Base-by-base conservation (phyloP, 176 grass and related monocot species). In the Oryza longistaminata region DNA sequence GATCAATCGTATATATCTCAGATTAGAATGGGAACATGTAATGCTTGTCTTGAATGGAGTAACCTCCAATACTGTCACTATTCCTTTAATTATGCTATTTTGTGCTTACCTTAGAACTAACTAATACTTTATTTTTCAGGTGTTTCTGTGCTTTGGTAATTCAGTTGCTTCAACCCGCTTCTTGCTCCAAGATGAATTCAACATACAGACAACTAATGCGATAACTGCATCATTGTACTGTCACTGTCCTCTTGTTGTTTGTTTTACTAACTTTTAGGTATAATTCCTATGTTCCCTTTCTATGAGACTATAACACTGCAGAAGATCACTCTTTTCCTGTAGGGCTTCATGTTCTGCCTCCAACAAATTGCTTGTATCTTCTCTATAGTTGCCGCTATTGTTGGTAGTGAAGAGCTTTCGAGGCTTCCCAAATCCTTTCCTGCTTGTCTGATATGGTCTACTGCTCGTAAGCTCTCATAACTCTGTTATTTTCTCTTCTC, bases 111-210 rank as follows among this genome's bases (percentile, higher is more conserved):
- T 66, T 73, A 14, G 37, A 39, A 40, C 39, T 40, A 52, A 88
- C 17, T 9, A 27, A 22, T 49, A 48, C 74, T 31, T 62, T 88
- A 5, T 85, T 76, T 73, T 94, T 87, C 86, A 99, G 96, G 96
- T 94, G 74, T 86, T 90, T 34, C 89, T 90, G 44, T 99, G 96
- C 86, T 99, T 99, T 86, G 96, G 93, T 19, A 95, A 94, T 88
- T 99, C 96, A 64, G 96, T 97, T 88, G 93, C 91, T 44, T 96
- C 96, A 40, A 99, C 96, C 34, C 93, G 96, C 82, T 99, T 94
- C 90, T 85, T 99, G 86, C 90, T 99, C 44, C 96, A 99, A 95
- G 96, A 99, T 82, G 93, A 96, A 87, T 99, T 99, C 90, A 99
- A 99, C 76, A 99, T 99, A 72, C 96, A 99, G 82, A 99, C 96